phyloP scores from a whole-genome alignment of 192 early-diverging fungal genomes.

The Backusella liffmaniae region DNA sequence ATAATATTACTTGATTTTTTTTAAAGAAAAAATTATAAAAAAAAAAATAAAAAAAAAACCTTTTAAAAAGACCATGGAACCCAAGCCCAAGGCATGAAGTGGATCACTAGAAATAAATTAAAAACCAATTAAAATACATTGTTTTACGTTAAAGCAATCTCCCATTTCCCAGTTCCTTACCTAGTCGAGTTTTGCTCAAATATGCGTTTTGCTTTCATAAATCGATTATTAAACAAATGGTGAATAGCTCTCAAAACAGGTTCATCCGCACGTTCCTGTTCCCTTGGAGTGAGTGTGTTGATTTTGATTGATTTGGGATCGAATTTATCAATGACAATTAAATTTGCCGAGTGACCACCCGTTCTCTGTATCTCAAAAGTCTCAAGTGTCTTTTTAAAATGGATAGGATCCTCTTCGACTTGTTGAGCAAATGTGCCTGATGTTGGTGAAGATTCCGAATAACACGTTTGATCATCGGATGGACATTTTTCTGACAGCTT shows the following conservation, averaged over 20 bases:
- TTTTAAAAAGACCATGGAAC: slow-evolving; percentile 54
- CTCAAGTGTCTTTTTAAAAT: neutral
- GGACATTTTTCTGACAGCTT: neutral
- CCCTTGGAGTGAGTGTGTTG: slow-evolving; percentile 24
- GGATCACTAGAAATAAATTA: slow-evolving; percentile 35
- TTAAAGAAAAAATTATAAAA: neutral
- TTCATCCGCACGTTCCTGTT: slow-evolving; percentile 32
- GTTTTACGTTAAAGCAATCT: neutral
- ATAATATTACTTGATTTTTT: neutral
- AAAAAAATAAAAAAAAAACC: slow-evolving; percentile 26
- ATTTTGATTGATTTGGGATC: slow-evolving; percentile 18
- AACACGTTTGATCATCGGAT: neutral
- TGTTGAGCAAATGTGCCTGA: neutral
- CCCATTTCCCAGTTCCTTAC: neutral
- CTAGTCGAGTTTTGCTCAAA: slow-evolving; percentile 23
- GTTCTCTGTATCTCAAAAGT: neutral
- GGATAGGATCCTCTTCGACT: neutral
- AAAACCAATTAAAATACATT: neutral
- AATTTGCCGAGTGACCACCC: slow-evolving; percentile 1
- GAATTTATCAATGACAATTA: slow-evolving; percentile 15
- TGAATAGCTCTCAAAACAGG: slow-evolving; percentile 25
- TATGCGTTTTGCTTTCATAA: slow-evolving; percentile 28
- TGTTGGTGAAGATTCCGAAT: neutral
- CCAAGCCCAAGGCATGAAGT: slow-evolving; percentile 49
- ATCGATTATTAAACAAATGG: slow-evolving; percentile 35